Conservation (phyloP, 2,329 filamentous ascomycete genomes). For the Fusarium secorum region DNA sequence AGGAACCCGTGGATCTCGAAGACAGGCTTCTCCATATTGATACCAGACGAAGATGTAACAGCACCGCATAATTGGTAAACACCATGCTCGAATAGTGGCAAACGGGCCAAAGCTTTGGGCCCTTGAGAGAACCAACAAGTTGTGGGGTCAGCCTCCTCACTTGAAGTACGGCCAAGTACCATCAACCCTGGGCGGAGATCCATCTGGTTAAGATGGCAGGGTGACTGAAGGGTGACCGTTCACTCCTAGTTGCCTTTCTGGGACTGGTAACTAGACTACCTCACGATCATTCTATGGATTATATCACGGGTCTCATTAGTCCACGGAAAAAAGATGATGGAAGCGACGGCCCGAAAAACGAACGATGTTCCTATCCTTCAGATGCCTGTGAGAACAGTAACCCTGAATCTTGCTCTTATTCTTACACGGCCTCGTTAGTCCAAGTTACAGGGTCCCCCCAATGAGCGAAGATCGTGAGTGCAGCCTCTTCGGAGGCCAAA, state of each 20-base stretch:
- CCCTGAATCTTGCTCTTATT: neutral
- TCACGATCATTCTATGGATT: conserved; percentile 13
- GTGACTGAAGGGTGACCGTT: conserved; percentile 19
- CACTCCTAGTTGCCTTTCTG: conserved; percentile 10
- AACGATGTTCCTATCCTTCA: conserved; percentile 1
- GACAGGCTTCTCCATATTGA: neutral
- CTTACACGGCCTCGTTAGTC: neutral
- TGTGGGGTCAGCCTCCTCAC: conserved; percentile 7
- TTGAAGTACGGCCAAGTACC: conserved; percentile 24
- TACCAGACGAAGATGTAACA: neutral
- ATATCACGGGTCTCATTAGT: neutral
- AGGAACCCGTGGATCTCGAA: neutral
- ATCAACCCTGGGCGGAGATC: conserved; percentile 8
- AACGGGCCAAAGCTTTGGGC: neutral
- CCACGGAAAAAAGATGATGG: conserved; percentile 17
- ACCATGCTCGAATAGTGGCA: neutral
- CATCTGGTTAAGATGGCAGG: conserved; percentile 17
- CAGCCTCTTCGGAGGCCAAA: conserved; percentile 28
- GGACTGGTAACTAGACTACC: conserved; percentile 9
- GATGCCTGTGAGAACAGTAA: conserved; percentile 7
- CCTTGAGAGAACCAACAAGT: neutral
- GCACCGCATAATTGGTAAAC: neutral
- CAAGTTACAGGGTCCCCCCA: conserved; percentile 12
- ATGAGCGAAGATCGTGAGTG: conserved; percentile 13
- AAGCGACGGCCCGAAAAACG: conserved; percentile 34